A percentile compares a stretch with the other conserved stretches of the same genome.
Conservation (phyloP, 1,284 basidiomycete species). For the Inonotus hispidus region DNA sequence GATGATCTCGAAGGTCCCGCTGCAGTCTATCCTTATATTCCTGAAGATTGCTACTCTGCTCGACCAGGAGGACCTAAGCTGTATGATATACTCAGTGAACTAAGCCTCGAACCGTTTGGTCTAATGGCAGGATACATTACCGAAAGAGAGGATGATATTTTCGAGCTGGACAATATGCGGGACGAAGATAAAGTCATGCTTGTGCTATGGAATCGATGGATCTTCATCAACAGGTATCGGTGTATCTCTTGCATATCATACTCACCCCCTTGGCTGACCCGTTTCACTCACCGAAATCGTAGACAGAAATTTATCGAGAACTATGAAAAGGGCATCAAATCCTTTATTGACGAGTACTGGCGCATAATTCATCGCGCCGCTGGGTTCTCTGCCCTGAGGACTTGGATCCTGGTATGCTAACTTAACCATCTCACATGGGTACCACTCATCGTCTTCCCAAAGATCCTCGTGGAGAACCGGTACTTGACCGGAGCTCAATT, state of each 20-base stretch:
- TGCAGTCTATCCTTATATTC: conserved; percentile 47
- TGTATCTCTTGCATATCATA: conserved; percentile 25
- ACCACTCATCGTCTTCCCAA: background rate
- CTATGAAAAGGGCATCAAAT: conserved; percentile 43
- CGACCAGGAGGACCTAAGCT: conserved; percentile 58
- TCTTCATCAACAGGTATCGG: conserved; percentile 48
- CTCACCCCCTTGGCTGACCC: background rate
- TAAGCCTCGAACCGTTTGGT: conserved; percentile 56
- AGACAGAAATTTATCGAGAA: conserved; percentile 51
- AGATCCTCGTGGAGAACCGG: conserved; percentile 44
- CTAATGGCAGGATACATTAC: conserved; percentile 59
- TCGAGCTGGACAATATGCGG: conserved; percentile 55
- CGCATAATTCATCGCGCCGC: conserved; percentile 59
- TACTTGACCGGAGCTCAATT: conserved; percentile 42
- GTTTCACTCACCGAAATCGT: background rate
- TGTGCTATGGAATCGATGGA: conserved; percentile 71
- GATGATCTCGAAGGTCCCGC: conserved; percentile 46
- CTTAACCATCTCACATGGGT: background rate
- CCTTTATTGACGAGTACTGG: conserved; percentile 58
- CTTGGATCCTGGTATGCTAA: conserved; percentile 50
- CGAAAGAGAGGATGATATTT: conserved; percentile 68
- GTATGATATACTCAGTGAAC: conserved; percentile 54
- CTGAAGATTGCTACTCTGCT: conserved; percentile 49
- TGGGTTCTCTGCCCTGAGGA: conserved; percentile 57
- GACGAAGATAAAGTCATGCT: conserved; percentile 74